phyloP scores from a whole-genome alignment of 2,329 filamentous ascomycete genomes.

The Gnomoniopsis sp. region DNA sequence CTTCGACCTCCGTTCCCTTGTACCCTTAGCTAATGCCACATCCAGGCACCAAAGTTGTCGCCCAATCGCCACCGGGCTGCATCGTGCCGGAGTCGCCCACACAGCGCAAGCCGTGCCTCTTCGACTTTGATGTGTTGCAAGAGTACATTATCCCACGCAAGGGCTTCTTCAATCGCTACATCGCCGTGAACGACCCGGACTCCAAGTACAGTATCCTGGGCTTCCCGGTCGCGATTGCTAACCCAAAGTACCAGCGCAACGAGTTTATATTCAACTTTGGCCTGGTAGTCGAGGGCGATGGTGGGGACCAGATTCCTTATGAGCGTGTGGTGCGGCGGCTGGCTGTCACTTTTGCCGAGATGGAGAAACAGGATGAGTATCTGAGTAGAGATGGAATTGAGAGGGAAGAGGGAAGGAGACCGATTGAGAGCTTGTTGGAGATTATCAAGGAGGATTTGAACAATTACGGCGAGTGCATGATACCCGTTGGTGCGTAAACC shows the following conservation, averaged over 20 bases:
- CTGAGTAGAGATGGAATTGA: conserved; percentile 60
- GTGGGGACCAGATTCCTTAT: conserved; percentile 70
- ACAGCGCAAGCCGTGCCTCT: conserved; percentile 54
- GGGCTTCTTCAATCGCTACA: conserved; percentile 88
- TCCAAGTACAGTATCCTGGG: conserved; percentile 75
- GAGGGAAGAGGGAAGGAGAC: conserved; percentile 50
- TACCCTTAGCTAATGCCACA: conserved; percentile 16
- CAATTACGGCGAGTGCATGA: conserved; percentile 98
- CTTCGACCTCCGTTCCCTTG: not conserved
- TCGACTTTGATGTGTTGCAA: conserved; percentile 82
- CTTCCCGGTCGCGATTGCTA: conserved; percentile 82
- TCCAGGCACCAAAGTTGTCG: conserved; percentile 59
- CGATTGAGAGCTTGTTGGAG: conserved; percentile 81
- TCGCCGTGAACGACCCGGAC: conserved; percentile 72
- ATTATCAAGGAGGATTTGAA: conserved; percentile 84
- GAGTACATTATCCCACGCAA: conserved; percentile 94
- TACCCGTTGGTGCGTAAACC: conserved; percentile 71
- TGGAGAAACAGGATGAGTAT: conserved; percentile 90
- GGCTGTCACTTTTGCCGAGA: conserved; percentile 77
- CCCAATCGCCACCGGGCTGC: conserved; percentile 60
- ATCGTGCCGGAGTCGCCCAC: conserved; percentile 46
- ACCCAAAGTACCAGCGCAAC: conserved; percentile 81
- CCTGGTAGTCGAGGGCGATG: conserved; percentile 58
- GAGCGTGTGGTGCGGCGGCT: conserved; percentile 83
- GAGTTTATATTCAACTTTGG: conserved; percentile 99